A percentile compares a stretch with the other conserved stretches of the same genome.
These are phyloP conservation scores for Hydrangea macrophylla DNA, from an alignment of 148 eudicot species.

Conservation along the genomic window DNA sequence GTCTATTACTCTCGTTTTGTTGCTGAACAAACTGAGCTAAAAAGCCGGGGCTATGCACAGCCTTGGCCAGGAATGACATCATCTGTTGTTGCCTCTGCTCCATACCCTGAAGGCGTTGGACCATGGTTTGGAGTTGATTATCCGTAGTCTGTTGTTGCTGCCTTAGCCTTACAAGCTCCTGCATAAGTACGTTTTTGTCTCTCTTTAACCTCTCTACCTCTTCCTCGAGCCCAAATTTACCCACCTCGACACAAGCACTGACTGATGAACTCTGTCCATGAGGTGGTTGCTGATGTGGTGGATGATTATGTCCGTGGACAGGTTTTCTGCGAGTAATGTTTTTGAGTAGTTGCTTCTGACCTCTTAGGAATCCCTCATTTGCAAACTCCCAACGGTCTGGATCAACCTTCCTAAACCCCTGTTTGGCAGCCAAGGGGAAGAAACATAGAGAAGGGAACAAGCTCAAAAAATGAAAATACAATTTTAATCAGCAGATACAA, in stretches of 20 bases:
- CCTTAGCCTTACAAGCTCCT: conserved; percentile 60
- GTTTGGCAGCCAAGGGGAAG: conserved; percentile 12
- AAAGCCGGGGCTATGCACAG: conserved; percentile 64
- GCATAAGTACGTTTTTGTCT: conserved; percentile 73
- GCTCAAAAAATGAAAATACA: conserved; percentile 1
- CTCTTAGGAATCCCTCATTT: conserved; percentile 69
- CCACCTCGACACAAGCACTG: conserved; percentile 65
- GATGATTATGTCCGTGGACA: conserved; percentile 38
- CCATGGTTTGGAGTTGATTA: conserved; percentile 50
- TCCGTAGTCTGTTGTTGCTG: conserved; percentile 73
- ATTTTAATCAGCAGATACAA: not conserved
- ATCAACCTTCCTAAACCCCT: conserved; percentile 85
- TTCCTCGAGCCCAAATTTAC: conserved; percentile 68
- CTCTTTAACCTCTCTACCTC: conserved; percentile 72
- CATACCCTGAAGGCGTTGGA: conserved; percentile 64
- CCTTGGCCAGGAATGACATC: conserved; percentile 75
- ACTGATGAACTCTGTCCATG: conserved; percentile 42
- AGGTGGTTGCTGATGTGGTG: conserved; percentile 38
- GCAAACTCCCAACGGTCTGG: conserved; percentile 86
- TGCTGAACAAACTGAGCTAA: conserved; percentile 69
- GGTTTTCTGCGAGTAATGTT: conserved; percentile 51
- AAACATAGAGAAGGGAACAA: not conserved
- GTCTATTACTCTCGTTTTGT: conserved; percentile 50
- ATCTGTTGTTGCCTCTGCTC: conserved; percentile 71
- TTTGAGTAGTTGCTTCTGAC: conserved; percentile 64